Base-by-base conservation (phyloP, 495 filamentous ascomycete species). In the Talaromyces nanjingensis region DNA sequence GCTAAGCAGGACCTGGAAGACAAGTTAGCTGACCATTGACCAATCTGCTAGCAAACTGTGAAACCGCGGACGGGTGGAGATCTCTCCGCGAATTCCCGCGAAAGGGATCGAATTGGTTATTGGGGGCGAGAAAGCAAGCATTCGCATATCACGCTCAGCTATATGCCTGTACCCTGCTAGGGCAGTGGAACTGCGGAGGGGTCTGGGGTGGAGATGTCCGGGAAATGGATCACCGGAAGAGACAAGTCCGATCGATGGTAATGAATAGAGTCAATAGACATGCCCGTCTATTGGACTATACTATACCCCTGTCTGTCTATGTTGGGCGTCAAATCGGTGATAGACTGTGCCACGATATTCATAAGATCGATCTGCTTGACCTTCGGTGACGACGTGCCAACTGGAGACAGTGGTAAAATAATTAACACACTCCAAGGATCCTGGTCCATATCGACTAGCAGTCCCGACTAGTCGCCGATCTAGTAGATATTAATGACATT, bases 61-160 rank as follows among this genome's bases (percentile, higher is more conserved):
- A 59, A 59, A 29, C 27, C 55, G 55, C 55, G 55, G 55, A 59
- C 25, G 55, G 31, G 55, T 59, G 55, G 55, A 59, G 14, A 45
- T 45, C 14, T 45, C 39, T 45, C 39, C 39, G 39, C 39, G 39
- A 45, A n/a, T 45, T 14, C n/a, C 39, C 39, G 39, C 39, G 39
- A 45, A n/a, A 18, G 14, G 1, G 6, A 45, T 45, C 4, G 9
- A 45, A 18, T 45, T 45, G 16, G 5, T 45, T 2, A 45, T 45
- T 37, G 39, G 39, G 9, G n/a, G 39, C 14, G 39, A 45, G 39
- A 45, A 45, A 45, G 39, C 14, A 45, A 45, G 39, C 39, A 45
- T 45, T 18, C 39, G 39, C 39, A 45, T 18, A 31, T 31, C 29
- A 31, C 29, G 29, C 29, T 31, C 29, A 7, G 29, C 29, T 31